Percentiles rank a stretch among this genome's conserved stretches.
These are phyloP conservation scores for Thinopyrum elongatum DNA, from an alignment of 176 grass and related monocot genomes.

Conservation along the genomic window DNA sequence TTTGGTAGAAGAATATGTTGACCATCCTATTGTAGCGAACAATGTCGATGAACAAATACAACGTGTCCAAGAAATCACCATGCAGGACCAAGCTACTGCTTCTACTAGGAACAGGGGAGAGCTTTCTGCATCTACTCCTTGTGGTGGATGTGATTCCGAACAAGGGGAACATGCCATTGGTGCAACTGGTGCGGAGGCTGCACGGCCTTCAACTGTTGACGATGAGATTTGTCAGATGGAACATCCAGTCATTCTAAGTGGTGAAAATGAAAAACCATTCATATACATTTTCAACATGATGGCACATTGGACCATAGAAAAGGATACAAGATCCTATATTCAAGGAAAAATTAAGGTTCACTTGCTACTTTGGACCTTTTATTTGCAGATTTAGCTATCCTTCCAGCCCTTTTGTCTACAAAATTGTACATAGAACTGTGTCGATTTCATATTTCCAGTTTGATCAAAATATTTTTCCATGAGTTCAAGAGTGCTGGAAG, in stretches of 20 bases:
- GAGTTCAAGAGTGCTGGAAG: neutral
- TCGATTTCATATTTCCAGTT: slow-evolving; percentile 3
- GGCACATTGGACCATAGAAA: slow-evolving; percentile 55
- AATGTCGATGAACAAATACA: slow-evolving; percentile 31
- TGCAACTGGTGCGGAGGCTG: slow-evolving; percentile 24
- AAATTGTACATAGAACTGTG: neutral
- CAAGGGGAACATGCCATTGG: slow-evolving; percentile 10
- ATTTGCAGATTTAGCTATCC: neutral
- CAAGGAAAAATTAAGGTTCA: slow-evolving; percentile 83
- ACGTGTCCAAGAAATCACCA: slow-evolving; percentile 29
- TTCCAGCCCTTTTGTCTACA: neutral
- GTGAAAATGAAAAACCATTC: slow-evolving; percentile 67
- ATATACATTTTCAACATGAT: slow-evolving; percentile 69
- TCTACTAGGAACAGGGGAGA: slow-evolving; percentile 12
- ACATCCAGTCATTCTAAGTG: slow-evolving; percentile 49
- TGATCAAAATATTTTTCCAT: slow-evolving; percentile 15
- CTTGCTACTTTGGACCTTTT: slow-evolving; percentile 15
- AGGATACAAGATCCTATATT: slow-evolving; percentile 46
- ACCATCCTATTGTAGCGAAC: slow-evolving; percentile 19
- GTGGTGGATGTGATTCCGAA: neutral
- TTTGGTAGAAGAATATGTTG: slow-evolving; percentile 23
- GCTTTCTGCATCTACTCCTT: slow-evolving; percentile 11
- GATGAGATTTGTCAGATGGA: slow-evolving; percentile 28
- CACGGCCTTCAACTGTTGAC: slow-evolving; percentile 31
- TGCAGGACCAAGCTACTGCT: slow-evolving; percentile 28